phyloP scores from a whole-genome alignment of 2,329 filamentous ascomycete genomes.

The Teratosphaeria epicoccoides region DNA sequence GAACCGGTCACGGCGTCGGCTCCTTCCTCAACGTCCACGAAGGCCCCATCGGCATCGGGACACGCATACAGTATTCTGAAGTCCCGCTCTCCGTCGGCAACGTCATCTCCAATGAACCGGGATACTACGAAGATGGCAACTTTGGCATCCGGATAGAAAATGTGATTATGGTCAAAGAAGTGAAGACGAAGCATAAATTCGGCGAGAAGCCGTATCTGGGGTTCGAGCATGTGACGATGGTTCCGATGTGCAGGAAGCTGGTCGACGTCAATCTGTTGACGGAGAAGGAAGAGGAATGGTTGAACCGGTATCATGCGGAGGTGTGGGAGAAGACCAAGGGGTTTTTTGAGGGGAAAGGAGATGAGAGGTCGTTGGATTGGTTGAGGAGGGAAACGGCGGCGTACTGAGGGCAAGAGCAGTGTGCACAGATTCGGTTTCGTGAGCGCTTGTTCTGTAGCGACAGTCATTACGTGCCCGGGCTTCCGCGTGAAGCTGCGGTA shows the following conservation, averaged over 20 bases:
- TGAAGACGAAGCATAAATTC: slow-evolving; percentile 77
- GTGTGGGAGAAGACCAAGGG: slow-evolving; percentile 70
- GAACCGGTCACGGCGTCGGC: slow-evolving; percentile 90
- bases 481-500: no score
- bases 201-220: slow-evolving; percentile 89
- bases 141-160: slow-evolving; percentile 98
- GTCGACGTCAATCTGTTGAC: slow-evolving; percentile 67
- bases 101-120: slow-evolving; percentile 87
- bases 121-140: slow-evolving; percentile 90
- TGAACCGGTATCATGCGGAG: slow-evolving; percentile 76
- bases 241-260: slow-evolving; percentile 81
- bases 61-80: slow-evolving; percentile 80
- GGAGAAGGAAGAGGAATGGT: slow-evolving; percentile 65
- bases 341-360: slow-evolving; percentile 60
- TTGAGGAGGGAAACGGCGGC: slow-evolving; percentile 74
- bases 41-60: slow-evolving; percentile 92
- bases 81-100: slow-evolving; percentile 85
- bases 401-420: no score
- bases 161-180: slow-evolving; percentile 79
- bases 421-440: not conserved
- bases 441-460: not conserved
- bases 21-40: slow-evolving; percentile 96
- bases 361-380: slow-evolving; percentile 65
- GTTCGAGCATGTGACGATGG: slow-evolving; percentile 96
- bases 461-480: no score